Evolutionary conservation across 495 filamentous ascomycete genomes (phyloP), one percentile per base, ranked within the genome.

Genomic region (Neurospora tetrasperma): DNA sequence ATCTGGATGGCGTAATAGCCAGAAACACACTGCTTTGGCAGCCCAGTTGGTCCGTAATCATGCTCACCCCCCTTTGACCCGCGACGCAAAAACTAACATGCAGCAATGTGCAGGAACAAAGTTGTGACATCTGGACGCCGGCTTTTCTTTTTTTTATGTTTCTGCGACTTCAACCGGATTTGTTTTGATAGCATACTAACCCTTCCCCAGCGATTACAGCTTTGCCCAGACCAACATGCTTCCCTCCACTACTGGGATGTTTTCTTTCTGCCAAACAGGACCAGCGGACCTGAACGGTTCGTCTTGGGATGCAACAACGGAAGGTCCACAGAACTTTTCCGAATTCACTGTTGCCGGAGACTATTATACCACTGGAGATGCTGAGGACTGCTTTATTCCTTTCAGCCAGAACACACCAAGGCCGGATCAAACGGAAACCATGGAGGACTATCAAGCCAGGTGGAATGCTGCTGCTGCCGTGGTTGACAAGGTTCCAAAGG

Each of bases 241-340:
- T 81, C 79, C 83, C 76, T 81, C 83, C 79, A 81, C 74, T 83
- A 77, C 82, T 74, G 84, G 81, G 76, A 82, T 84, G 79, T 84
- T 85, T 85, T 84, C 82, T 83, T 86, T 83, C 79, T 85, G 82
- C 83, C 85, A 86, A 71, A 85, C 85, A 82, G 84, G 81, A 85
- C 85, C 84, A 82, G 78, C 82, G 77, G 84, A 85, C 82, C 83
- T 84, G 27, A 75, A 76, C 72, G 80, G 85, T 83, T 81, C 83
- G 79, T 80, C 83, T 77, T 86, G 85, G 85, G 85, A 85, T 71
- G 72, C 85, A 78, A 80, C 84, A 82, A 80, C 79, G 78, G 84
- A 86, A 85, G 85, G 83, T 74, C 77, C 83, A 85, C 84, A 86
- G 84, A 85, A 84, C 83, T 86, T 85, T 75, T 82, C 76, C 74